These are phyloP conservation scores for Lenzites betulinus DNA, from an alignment of 768 basidiomycete genomes.

Conservation along the genomic window DNA sequence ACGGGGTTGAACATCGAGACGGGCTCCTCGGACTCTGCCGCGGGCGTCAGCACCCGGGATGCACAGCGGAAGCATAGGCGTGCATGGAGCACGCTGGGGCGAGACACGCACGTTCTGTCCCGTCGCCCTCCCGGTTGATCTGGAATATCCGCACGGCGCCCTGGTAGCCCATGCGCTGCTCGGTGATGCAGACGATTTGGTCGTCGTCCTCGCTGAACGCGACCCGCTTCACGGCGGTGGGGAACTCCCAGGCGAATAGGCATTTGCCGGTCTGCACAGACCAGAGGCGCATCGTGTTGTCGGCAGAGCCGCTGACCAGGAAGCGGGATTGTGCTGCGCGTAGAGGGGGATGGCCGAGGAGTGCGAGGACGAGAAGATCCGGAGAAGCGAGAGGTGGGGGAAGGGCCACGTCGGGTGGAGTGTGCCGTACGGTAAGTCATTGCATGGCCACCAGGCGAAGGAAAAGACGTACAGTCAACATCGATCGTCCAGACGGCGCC, in stretches of 20 bases:
- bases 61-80: neutral
- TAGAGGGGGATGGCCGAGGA: neutral
- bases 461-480: slow-evolving; percentile 75
- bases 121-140: slow-evolving; percentile 83
- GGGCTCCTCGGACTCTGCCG: slow-evolving; percentile 74
- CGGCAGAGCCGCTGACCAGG: slow-evolving; percentile 90
- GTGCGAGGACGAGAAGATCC: neutral
- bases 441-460: neutral
- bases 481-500: slow-evolving; percentile 97
- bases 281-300: slow-evolving; percentile 93
- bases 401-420: neutral
- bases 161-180: slow-evolving; percentile 93
- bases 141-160: slow-evolving; percentile 90
- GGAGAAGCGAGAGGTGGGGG: neutral
- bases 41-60: neutral
- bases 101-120: slow-evolving; percentile 69
- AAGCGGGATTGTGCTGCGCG: slow-evolving; percentile 75
- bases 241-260: slow-evolving; percentile 95
- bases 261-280: slow-evolving; percentile 87
- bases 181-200: slow-evolving; percentile 89
- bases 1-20: slow-evolving; percentile 79
- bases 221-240: slow-evolving; percentile 96
- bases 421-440: neutral
- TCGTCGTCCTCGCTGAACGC: slow-evolving; percentile 86
- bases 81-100: neutral